These are phyloP conservation scores for Solanum hybrid DNA, from an alignment of 305 asterid genomes.

Conservation along the genomic window DNA sequence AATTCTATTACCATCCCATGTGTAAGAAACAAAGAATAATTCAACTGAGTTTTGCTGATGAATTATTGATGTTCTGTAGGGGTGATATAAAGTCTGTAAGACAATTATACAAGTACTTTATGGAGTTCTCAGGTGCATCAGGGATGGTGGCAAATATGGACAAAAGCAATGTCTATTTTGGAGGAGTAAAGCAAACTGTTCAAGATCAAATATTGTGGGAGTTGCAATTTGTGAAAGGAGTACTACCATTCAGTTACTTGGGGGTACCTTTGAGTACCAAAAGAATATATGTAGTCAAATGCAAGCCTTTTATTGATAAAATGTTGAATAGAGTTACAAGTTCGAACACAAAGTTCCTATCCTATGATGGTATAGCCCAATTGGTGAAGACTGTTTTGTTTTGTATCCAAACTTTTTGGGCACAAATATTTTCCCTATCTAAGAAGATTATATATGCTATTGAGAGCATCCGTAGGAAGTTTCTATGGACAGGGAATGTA, in stretches of 20 bases:
- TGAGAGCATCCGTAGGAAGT: not conserved
- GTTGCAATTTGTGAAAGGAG: not conserved
- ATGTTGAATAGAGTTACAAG: not conserved
- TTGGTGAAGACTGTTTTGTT: too few relatives aligned
- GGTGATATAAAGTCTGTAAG: not conserved
- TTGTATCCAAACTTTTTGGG: not conserved
- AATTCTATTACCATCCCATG: not conserved
- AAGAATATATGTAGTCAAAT: not conserved
- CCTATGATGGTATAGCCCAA: not conserved
- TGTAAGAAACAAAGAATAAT: not conserved
- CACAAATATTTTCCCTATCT: not conserved
- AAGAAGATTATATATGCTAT: not conserved
- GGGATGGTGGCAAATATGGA: not conserved
- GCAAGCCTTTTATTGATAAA: not conserved
- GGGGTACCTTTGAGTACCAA: not conserved
- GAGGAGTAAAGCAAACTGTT: not conserved
- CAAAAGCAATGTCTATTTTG: not conserved
- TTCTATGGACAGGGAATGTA: not conserved
- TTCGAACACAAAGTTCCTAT: not conserved
- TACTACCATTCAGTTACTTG: not conserved
- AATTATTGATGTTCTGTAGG: not conserved
- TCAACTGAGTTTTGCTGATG: not conserved
- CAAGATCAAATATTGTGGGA: not conserved
- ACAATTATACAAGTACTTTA: not conserved
- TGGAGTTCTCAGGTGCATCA: not conserved